These are phyloP conservation scores for Suhomyces choctaworum DNA, from an alignment of 1,139 yeast species.

Conservation along the genomic window DNA sequence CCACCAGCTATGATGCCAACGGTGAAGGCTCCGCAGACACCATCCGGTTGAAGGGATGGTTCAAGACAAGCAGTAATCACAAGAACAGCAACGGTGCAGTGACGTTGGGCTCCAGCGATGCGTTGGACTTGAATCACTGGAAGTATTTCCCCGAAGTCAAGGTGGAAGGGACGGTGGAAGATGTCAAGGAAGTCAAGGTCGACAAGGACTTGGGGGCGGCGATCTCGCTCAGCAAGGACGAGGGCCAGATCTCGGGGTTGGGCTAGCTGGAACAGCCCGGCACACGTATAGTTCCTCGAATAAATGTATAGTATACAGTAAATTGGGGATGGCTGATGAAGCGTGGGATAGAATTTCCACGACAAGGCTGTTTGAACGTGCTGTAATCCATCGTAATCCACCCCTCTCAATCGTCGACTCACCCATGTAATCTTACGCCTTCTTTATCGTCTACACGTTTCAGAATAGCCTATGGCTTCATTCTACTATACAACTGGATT, in stretches of 20 bases:
- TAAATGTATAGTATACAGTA: too few relatives aligned
- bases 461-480: too few relatives aligned
- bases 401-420: too few relatives aligned
- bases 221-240: constrained; percentile 22
- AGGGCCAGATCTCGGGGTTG: constrained; percentile 22
- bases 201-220: constrained; percentile 22
- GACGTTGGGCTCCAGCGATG: constrained; percentile 24
- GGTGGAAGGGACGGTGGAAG: constrained; percentile 3
- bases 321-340: neutral
- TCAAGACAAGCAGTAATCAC: constrained; percentile 27
- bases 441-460: too few relatives aligned
- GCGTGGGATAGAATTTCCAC: too few relatives aligned
- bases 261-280: constrained; percentile 4
- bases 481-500: constrained; percentile 2
- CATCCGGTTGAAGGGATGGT: constrained; percentile 41
- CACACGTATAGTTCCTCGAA: too few relatives aligned
- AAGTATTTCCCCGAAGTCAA: constrained; percentile 26
- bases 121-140: constrained; percentile 32
- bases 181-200: constrained; percentile 9
- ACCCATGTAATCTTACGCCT: too few relatives aligned
- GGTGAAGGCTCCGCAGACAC: constrained; percentile 19
- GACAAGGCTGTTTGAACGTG: too few relatives aligned
- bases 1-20: constrained; percentile 18
- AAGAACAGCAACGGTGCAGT: constrained; percentile 17
- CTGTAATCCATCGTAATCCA: too few relatives aligned